phyloP scores from a whole-genome alignment of 1,139 yeast species.

The Casaregolazyma lundiana region DNA sequence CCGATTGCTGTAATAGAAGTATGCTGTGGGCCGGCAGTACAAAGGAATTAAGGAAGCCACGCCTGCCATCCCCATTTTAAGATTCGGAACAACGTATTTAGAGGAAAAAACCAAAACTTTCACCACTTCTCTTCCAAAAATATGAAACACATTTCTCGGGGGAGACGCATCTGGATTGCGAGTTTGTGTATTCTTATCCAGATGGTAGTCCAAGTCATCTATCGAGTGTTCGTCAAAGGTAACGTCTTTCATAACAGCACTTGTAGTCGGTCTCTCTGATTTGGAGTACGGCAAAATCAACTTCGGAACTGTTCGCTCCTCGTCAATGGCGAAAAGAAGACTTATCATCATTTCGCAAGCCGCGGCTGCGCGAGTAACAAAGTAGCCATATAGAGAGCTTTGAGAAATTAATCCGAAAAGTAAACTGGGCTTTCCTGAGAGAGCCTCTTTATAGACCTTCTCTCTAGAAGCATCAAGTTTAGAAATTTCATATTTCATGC shows the following conservation, averaged over 20 bases:
- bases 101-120: constrained; percentile 14
- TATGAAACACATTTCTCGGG: constrained; percentile 29
- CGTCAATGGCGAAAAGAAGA: constrained; percentile 17
- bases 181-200: constrained; percentile 16
- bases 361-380: constrained; percentile 11
- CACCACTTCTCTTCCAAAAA: constrained; percentile 23
- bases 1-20: constrained; percentile 28
- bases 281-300: constrained; percentile 18
- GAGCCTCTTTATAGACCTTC: constrained; percentile 8
- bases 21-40: constrained; percentile 27
- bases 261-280: constrained; percentile 11
- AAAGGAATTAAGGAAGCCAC: constrained; percentile 28
- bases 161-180: constrained; percentile 35
- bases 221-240: constrained; percentile 13
- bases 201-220: constrained; percentile 11
- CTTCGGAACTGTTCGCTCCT: constrained; percentile 19
- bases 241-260: constrained; percentile 2
- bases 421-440: constrained; percentile 9
- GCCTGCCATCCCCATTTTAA: constrained; percentile 28
- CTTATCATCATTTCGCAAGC: constrained; percentile 11
- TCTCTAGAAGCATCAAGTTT: constrained; percentile 12
- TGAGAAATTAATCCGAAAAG: constrained; percentile 17
- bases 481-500: constrained; percentile 8
- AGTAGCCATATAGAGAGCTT: constrained; percentile 20
- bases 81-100: constrained; percentile 22